phyloP scores from a whole-genome alignment of 495 filamentous ascomycete genomes.

The Annulohypoxylon stygium region DNA sequence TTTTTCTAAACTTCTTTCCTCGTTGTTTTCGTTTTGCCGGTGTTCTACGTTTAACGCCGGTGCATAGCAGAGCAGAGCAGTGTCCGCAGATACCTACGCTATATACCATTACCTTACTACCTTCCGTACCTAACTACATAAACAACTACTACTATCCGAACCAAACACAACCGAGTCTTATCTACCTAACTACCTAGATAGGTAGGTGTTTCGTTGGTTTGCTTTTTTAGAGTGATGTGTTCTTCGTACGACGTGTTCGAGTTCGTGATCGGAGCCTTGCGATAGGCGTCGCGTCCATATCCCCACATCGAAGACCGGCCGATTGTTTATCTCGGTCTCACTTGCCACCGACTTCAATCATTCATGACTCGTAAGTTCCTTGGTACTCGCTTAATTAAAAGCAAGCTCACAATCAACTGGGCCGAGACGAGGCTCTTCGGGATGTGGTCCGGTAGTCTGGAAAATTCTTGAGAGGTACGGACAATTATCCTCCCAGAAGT shows the following conservation, averaged over 20 bases:
- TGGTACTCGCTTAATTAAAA: too few relatives aligned
- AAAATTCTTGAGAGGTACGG: too few relatives aligned
- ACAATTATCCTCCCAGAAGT: too few relatives aligned
- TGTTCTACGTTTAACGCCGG: not conserved
- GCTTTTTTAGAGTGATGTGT: not conserved
- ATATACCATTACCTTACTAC: not conserved
- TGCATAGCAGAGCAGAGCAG: slow-evolving; percentile 11
- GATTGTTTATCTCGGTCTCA: too few relatives aligned
- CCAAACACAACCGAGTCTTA: not conserved
- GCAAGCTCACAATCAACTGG: too few relatives aligned
- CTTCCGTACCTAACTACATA: not conserved
- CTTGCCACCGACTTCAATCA: too few relatives aligned
- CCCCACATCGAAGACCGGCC: too few relatives aligned
- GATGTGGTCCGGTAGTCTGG: too few relatives aligned
- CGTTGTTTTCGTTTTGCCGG: slow-evolving; percentile 18
- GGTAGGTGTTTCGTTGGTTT: not conserved
- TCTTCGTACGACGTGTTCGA: not conserved
- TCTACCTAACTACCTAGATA: not conserved
- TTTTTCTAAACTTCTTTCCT: slow-evolving; percentile 4
- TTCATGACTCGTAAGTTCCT: too few relatives aligned
- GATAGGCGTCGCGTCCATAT: too few relatives aligned
- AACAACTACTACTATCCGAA: not conserved
- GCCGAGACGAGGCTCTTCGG: too few relatives aligned
- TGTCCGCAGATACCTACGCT: slow-evolving; percentile 30
- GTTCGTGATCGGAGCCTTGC: too few relatives aligned